Conservation (phyloP, 768 basidiomycete genomes). For the Leccinum subgranulosum region DNA sequence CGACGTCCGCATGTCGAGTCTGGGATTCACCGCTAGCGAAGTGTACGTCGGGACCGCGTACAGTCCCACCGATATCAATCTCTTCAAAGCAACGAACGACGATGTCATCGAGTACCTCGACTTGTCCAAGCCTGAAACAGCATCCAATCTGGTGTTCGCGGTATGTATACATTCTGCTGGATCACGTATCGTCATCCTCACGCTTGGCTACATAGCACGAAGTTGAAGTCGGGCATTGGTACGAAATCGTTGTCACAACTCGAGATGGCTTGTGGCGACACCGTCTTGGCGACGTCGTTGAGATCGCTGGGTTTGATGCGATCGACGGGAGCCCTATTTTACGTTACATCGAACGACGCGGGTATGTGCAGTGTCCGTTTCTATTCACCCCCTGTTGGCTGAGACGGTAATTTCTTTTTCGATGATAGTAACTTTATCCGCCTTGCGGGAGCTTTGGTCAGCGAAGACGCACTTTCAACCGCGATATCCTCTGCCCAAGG, state of each 20-base stretch:
- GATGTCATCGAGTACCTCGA: slow-evolving; percentile 14
- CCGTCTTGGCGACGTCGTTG: background rate
- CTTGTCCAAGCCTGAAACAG: slow-evolving; percentile 7
- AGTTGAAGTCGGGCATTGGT: slow-evolving; percentile 5
- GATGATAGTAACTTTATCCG: too few species aligned
- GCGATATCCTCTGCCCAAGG: slow-evolving; percentile 6
- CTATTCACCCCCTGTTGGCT: too few species aligned
- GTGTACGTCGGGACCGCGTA: slow-evolving; percentile 14
- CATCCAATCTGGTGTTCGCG: slow-evolving; percentile 11
- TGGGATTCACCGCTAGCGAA: slow-evolving; percentile 18
- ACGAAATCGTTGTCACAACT: slow-evolving; percentile 10
- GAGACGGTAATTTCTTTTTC: too few species aligned
- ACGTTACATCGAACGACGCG: background rate
- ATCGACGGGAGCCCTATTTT: background rate
- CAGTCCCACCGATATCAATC: slow-evolving; percentile 4
- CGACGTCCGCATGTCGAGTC: slow-evolving; percentile 10
- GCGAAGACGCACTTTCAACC: too few species aligned
- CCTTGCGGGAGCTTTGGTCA: too few species aligned
- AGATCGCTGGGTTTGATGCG: background rate
- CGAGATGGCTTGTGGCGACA: slow-evolving; percentile 6
- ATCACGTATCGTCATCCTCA: background rate
- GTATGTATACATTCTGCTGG: background rate
- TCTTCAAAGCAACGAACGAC: slow-evolving; percentile 15
- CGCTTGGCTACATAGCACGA: slow-evolving; percentile 9
- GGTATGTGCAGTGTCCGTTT: background rate